phyloP scores from a whole-genome alignment of 1,284 basidiomycete genomes.

The Puccinia horiana region DNA sequence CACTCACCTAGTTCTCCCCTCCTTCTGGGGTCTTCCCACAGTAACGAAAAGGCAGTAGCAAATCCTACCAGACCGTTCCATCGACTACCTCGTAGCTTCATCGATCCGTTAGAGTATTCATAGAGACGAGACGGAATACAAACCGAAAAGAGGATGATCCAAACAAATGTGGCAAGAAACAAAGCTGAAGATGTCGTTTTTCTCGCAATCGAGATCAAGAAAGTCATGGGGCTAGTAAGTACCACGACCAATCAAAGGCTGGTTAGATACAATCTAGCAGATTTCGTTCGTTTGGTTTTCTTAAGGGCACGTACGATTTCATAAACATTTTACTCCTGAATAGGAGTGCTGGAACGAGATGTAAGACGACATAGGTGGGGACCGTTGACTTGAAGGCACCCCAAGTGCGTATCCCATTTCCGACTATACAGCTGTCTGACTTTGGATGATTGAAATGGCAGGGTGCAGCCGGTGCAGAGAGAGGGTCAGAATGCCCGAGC shows the following conservation, averaged over 20 bases:
- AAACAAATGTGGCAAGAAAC: conserved; percentile 38
- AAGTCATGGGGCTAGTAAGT: conserved; percentile 18
- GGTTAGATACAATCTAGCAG: background rate
- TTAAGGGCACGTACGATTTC: conserved; percentile 34
- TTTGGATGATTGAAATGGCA: conserved; percentile 48
- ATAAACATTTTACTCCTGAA: conserved; percentile 49
- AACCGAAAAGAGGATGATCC: conserved; percentile 44
- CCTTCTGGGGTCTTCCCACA: conserved; percentile 48
- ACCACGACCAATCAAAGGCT: background rate
- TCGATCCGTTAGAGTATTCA: conserved; percentile 3
- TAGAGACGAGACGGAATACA: conserved; percentile 46
- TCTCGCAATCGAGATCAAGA: conserved; percentile 39
- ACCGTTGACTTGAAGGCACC: conserved; percentile 46
- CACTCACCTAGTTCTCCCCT: conserved; percentile 45
- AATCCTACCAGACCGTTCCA: conserved; percentile 35
- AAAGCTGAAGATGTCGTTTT: conserved; percentile 37
- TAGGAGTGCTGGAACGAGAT: conserved; percentile 46
- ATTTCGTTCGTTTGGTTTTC: background rate
- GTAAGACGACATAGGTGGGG: conserved; percentile 46
- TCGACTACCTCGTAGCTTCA: background rate
- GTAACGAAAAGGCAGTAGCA: conserved; percentile 32
- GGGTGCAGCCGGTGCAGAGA: conserved; percentile 24
- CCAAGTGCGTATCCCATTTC: conserved; percentile 34
- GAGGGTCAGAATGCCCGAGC: conserved; percentile 34
- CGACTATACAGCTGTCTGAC: conserved; percentile 38